These are phyloP conservation scores for Aspergillus ruber DNA, from an alignment of 2,329 filamentous ascomycete species.

Conservation along the genomic window DNA sequence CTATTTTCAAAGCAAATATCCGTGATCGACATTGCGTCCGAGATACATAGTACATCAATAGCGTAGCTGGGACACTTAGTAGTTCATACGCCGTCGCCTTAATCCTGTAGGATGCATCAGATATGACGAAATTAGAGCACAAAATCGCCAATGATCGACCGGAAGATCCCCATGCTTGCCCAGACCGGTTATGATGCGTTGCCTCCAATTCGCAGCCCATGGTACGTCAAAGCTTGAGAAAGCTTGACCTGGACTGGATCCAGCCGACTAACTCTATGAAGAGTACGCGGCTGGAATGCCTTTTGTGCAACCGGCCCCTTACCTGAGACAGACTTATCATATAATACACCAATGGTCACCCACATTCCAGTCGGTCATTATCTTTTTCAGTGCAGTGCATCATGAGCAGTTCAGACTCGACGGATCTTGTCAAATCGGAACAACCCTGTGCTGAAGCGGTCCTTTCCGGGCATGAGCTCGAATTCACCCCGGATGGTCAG, in stretches of 20 bases:
- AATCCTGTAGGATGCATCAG: neutral
- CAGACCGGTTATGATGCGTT: too few relatives aligned
- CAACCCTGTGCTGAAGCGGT: neutral
- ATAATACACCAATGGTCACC: neutral
- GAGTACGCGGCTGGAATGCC: neutral
- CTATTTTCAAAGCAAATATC: neutral
- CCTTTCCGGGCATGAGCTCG: slow-evolving; percentile 20
- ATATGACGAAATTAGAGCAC: neutral
- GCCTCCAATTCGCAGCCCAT: neutral
- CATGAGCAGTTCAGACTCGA: neutral
- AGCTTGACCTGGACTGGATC: neutral
- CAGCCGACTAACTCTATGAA: neutral
- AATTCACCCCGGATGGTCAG: slow-evolving; percentile 23
- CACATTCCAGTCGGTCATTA: neutral
- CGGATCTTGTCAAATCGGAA: neutral
- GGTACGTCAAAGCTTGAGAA: neutral
- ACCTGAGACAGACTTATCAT: neutral
- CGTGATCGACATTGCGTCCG: neutral
- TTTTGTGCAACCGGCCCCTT: neutral
- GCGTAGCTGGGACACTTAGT: too few relatives aligned
- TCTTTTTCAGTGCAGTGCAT: neutral
- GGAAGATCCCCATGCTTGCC: neutral
- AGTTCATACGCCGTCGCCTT: too few relatives aligned
- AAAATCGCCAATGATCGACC: neutral
- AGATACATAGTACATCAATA: too few relatives aligned